Base-by-base conservation (phyloP, 176 grass and related monocot species). In the Lolium rigidum region DNA sequence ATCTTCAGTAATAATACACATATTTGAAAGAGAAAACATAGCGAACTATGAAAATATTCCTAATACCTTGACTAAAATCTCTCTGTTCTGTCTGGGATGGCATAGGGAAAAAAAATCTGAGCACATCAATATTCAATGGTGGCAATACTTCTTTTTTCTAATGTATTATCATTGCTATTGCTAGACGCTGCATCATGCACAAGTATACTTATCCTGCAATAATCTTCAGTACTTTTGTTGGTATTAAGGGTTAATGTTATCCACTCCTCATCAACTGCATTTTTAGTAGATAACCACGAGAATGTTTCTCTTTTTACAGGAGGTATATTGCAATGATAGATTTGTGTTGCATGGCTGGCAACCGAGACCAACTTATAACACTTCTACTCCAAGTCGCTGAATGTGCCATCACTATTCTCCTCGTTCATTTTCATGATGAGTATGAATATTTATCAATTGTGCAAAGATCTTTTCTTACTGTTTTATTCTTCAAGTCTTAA, bases 321-420 rank as follows among this genome's bases (percentile, higher is more conserved):
- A 92, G 96, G 82, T 98, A 94, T 44, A 90, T 98, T 80, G 96
- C 96, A 79, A 94, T 98, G 93, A 89, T 94, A 79, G 90, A 95
- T 80, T 90, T 98, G 91, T 98, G 91, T 85, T 87, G 82, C 77
- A 92, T 98, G 93, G 88, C 86, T 79, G 93, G 96, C 44, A 92
- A 92, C 60, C 86, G 91, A 86, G 96, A 95, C 65, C 91, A 92
- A 25, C 88, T 98, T 68, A 91, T 98, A 71, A 89, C 88, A 20
- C 87, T 98, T 86, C 86, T 95, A 63, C 90, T 95, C 37, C 91
- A 94, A 86, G 88, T 95, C 75, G 93, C 91, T 0, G 96, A 98
- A 88, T 91, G 88, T 56, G 26, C 85, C 24, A 52, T 94, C 58
- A 91, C 89, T 70, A 95, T 95, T 85, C 55, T 98, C 70, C 91